A percentile compares a stretch with the other conserved stretches of the same genome.
Evolutionary conservation across 139 green algal species (phyloP).

Genomic region (Micractinium sp.): DNA sequence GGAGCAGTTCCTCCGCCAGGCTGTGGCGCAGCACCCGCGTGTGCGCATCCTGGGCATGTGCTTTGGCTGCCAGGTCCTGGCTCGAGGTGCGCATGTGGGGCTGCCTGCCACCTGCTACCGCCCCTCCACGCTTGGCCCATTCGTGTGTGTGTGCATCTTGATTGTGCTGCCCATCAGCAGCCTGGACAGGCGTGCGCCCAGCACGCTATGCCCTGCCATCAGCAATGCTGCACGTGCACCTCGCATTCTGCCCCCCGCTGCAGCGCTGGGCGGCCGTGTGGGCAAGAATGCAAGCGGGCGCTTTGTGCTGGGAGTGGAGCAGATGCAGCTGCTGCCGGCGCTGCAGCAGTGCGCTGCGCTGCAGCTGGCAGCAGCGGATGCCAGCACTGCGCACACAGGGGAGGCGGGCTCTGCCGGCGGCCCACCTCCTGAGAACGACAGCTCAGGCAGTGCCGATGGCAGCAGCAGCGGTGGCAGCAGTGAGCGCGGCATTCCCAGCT

Average conservation of each 20-base stretch:
- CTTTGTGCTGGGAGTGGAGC: not conserved
- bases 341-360: not conserved
- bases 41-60: conserved; percentile 1
- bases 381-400: not conserved
- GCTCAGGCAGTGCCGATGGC: not conserved
- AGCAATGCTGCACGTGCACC: not conserved
- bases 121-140: no score
- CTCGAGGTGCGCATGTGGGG: not conserved
- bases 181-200: no score
- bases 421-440: not conserved
- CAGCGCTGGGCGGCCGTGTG: conserved; percentile 2
- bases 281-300: conserved; percentile 1
- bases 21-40: not conserved
- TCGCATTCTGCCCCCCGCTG: not conserved
- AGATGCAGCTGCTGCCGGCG: not conserved
- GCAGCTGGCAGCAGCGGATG: not conserved
- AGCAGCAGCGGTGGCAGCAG: not conserved
- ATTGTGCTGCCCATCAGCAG: no score
- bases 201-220: no score
- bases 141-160: no score
- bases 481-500: not conserved
- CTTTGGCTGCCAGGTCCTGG: not conserved
- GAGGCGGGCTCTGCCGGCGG: no score
- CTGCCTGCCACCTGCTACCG: no score
- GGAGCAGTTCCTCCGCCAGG: not conserved